These are phyloP conservation scores for Dipsacomyces acuminosporus DNA, from an alignment of 371 early-diverging fungal genomes.

Conservation along the genomic window DNA sequence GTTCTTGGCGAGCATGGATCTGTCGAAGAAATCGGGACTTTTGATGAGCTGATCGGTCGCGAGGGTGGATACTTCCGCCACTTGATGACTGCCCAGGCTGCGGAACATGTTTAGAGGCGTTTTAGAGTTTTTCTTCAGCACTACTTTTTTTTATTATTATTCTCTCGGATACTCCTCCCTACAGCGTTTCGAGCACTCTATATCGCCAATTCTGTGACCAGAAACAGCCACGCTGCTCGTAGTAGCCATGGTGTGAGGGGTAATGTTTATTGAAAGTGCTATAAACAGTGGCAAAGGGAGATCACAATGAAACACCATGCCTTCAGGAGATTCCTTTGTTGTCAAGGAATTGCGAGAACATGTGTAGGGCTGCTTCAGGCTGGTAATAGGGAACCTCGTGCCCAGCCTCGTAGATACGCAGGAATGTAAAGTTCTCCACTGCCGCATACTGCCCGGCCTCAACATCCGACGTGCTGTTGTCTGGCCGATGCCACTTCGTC, in stretches of 20 bases:
- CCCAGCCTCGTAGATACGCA: conserved; percentile 79
- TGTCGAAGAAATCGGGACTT: conserved; percentile 44
- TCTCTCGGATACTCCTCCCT: neutral
- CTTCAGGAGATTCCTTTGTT: too few species aligned
- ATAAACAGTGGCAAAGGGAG: too few species aligned
- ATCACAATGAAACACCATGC: too few species aligned
- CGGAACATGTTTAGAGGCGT: conserved; percentile 18
- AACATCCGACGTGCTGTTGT: conserved; percentile 37
- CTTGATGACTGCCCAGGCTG: conserved; percentile 42
- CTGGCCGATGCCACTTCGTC: conserved; percentile 35
- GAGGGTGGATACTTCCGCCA: conserved; percentile 41
- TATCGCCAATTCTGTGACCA: too few species aligned
- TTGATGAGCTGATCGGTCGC: conserved; percentile 30
- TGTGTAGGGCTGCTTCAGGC: conserved; percentile 53
- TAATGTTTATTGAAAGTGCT: too few species aligned
- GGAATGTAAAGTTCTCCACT: conserved; percentile 67
- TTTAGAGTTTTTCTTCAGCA: neutral
- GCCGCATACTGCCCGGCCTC: conserved; percentile 65
- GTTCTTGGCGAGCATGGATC: conserved; percentile 45
- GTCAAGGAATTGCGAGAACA: conserved; percentile 46
- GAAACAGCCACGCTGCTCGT: too few species aligned
- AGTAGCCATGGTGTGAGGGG: too few species aligned
- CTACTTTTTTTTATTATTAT: conserved; percentile 2
- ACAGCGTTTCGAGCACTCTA: neutral
- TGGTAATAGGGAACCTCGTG: conserved; percentile 71